Evolutionary conservation across 2,329 filamentous ascomycete genomes (phyloP).

Genomic region (Thielaviopsis populi): DNA sequence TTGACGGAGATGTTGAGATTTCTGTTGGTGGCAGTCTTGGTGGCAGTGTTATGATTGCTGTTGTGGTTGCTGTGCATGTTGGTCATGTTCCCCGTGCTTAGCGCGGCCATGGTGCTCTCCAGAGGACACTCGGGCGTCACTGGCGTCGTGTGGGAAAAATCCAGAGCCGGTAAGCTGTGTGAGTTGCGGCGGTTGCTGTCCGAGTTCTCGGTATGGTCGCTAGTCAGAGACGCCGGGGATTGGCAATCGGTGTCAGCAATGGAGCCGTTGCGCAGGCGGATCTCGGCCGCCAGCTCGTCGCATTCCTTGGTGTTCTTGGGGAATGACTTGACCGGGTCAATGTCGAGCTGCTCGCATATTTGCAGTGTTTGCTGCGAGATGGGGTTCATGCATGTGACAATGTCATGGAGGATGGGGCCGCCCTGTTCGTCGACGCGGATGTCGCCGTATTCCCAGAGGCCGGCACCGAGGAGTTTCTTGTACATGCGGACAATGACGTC

Average conservation of each 20-base stretch:
- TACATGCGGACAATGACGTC: constrained; percentile 52
- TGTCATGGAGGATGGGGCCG: constrained; percentile 49
- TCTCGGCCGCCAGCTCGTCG: constrained; percentile 7
- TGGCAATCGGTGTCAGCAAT: constrained; percentile 1
- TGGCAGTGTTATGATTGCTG: not conserved
- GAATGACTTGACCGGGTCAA: constrained; percentile 10
- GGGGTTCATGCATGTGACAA: constrained; percentile 26
- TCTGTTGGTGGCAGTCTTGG: not conserved
- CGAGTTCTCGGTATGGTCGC: constrained; percentile 8
- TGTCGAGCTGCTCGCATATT: constrained; percentile 11
- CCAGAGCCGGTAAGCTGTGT: not conserved
- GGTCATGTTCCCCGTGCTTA: not conserved
- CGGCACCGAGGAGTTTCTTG: constrained; percentile 43
- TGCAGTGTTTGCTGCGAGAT: constrained; percentile 12
- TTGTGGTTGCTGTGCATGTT: not conserved
- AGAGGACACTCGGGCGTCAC: not conserved
- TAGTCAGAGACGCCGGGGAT: constrained; percentile 6
- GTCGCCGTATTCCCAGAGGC: constrained; percentile 47
- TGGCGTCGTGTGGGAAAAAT: not conserved
- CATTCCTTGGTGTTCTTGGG: constrained; percentile 9
- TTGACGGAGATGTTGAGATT: not conserved
- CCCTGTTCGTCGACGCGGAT: constrained; percentile 48
- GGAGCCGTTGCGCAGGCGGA: not conserved
- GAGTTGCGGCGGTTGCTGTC: not conserved
- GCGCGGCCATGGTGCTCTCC: not conserved